Evolutionary conservation across 179 eudicot species (phyloP).

Genomic region (Camellia oleifera): DNA sequence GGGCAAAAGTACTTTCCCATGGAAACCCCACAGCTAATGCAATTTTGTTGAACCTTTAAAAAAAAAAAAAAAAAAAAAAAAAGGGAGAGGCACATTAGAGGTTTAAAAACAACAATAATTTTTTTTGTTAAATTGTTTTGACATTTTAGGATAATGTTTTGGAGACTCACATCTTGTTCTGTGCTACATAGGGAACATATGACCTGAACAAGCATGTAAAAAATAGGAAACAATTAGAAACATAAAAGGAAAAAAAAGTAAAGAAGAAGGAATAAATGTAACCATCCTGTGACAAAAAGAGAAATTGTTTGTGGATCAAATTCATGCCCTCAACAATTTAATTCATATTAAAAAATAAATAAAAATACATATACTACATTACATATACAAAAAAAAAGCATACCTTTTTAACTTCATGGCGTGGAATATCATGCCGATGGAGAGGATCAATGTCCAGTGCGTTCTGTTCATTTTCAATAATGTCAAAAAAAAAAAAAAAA

Average conservation of each 20-base stretch:
- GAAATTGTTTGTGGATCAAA: too few species aligned
- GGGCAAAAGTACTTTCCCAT: slow-evolving; percentile 70
- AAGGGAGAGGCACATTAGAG: background rate
- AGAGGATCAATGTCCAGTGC: slow-evolving; percentile 38
- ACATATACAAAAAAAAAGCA: background rate
- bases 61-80: background rate
- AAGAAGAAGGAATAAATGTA: too few species aligned
- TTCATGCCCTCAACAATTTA: background rate
- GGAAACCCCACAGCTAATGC: slow-evolving; percentile 56
- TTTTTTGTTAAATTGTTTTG: background rate
- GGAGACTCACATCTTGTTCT: slow-evolving; percentile 62
- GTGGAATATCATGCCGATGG: slow-evolving; percentile 50
- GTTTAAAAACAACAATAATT: background rate
- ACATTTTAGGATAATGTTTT: background rate
- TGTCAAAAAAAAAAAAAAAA: background rate
- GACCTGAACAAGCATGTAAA: slow-evolving; percentile 40
- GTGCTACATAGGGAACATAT: slow-evolving; percentile 59
- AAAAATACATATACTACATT: too few species aligned
- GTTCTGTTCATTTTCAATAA: slow-evolving; percentile 29
- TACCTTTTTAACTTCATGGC: slow-evolving; percentile 53
- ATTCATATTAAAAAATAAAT: background rate
- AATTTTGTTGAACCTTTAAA: slow-evolving; percentile 52
- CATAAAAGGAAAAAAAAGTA: background rate
- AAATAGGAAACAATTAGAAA: background rate
- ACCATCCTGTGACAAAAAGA: background rate